phyloP scores from a whole-genome alignment of 1,284 basidiomycete genomes.

The Veloboletus limbatus region DNA sequence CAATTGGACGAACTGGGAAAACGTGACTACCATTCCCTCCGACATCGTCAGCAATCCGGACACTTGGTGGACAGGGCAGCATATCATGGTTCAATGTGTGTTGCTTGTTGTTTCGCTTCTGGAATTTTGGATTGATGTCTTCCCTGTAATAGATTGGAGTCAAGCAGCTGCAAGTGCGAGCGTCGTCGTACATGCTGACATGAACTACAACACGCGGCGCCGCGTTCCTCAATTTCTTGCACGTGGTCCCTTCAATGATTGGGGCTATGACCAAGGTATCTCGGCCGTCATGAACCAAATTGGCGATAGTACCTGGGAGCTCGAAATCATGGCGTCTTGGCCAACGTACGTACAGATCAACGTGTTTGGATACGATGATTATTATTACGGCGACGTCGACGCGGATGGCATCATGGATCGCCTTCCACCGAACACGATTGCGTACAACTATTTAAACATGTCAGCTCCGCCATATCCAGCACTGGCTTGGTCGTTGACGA shows the following conservation, averaged over 20 bases:
- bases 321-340: slow-evolving; percentile 85
- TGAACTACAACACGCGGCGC: slow-evolving; percentile 57
- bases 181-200: slow-evolving; percentile 76
- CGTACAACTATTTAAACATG: slow-evolving; percentile 87
- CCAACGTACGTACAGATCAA: slow-evolving; percentile 86
- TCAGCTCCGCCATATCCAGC: slow-evolving; percentile 78
- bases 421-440: slow-evolving; percentile 81
- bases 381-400: slow-evolving; percentile 87
- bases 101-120: slow-evolving; percentile 7
- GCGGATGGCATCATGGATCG: slow-evolving; percentile 85
- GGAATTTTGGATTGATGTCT: slow-evolving; percentile 2
- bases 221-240: slow-evolving; percentile 84
- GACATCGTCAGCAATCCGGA: slow-evolving; percentile 50
- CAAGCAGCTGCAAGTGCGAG: slow-evolving; percentile 57
- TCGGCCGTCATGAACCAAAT: slow-evolving; percentile 62
- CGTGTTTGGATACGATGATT: slow-evolving; percentile 85
- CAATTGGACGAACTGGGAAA: slow-evolving; percentile 74
- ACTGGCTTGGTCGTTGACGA: slow-evolving; percentile 78
- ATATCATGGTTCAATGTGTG: slow-evolving; percentile 85
- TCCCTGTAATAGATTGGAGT: slow-evolving; percentile 63
- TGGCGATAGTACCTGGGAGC: slow-evolving; percentile 65
- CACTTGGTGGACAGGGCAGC: slow-evolving; percentile 80
- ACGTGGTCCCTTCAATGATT: slow-evolving; percentile 84
- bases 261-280: slow-evolving; percentile 87
- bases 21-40: slow-evolving; percentile 62